phyloP scores from a whole-genome alignment of 148 eudicot species.

The Gaultheria prostrata region DNA sequence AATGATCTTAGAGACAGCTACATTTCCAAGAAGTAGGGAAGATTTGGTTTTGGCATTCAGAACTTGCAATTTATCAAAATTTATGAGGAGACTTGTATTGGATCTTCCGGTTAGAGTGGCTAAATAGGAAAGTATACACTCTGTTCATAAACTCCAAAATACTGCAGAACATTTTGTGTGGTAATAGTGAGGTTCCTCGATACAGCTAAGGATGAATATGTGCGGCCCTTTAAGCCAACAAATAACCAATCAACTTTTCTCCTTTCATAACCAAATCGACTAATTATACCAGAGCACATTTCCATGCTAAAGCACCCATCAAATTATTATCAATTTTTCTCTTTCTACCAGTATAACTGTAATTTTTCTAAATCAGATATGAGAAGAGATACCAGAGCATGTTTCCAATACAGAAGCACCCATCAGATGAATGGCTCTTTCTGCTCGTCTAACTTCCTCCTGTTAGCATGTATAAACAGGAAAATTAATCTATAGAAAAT shows the following conservation, averaged over 20 bases:
- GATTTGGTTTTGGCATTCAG: background rate
- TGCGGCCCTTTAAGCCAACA: background rate
- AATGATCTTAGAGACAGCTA: background rate
- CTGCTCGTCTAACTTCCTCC: constrained; percentile 75
- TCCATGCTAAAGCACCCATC: background rate
- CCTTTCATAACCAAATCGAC: background rate
- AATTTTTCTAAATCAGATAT: background rate
- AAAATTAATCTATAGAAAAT: background rate
- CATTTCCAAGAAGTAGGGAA: background rate
- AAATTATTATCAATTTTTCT: background rate
- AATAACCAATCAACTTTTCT: background rate
- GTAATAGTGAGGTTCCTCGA: background rate
- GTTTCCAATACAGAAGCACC: constrained; percentile 82
- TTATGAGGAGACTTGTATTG: background rate
- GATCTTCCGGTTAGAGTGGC: background rate
- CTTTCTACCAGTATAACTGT: background rate
- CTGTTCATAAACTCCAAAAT: background rate
- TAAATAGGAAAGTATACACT: background rate
- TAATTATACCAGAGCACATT: background rate
- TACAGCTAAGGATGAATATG: background rate
- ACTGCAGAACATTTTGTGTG: background rate
- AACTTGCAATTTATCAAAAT: background rate
- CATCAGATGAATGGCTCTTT: constrained; percentile 72
- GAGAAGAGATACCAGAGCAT: constrained; percentile 46
- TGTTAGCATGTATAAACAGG: constrained; percentile 28